A percentile compares a stretch with the other conserved stretches of the same genome.
Conservation (phyloP, 73 alveolate genomes). For the Effrenium voratum region DNA sequence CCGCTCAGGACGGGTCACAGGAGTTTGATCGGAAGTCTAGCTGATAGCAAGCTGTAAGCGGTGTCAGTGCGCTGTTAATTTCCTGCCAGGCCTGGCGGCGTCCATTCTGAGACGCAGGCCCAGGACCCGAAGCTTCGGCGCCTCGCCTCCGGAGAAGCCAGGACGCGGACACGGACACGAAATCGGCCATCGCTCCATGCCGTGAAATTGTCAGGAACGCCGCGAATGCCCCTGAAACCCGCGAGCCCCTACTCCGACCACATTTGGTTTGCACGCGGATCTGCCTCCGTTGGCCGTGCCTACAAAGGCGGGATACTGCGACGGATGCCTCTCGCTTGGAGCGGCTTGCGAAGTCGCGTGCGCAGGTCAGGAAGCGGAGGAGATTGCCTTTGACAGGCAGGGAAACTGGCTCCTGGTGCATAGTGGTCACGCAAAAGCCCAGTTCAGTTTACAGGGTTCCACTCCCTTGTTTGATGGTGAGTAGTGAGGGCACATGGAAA, state of each 20-base stretch:
- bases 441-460: not conserved
- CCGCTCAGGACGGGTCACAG: no score
- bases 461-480: no score
- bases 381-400: conserved; percentile 56
- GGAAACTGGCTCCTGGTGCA: not conserved
- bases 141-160: no score
- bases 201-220: no score
- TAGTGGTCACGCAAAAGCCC: not conserved
- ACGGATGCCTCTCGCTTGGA: not conserved
- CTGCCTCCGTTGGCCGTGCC: conserved; percentile 55
- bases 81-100: conserved; percentile 27
- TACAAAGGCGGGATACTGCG: not conserved
- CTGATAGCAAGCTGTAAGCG: no score
- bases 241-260: conserved; percentile 40
- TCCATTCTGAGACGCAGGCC: conserved; percentile 48
- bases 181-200: no score
- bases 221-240: no score
- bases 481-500: no score
- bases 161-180: no score
- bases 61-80: not conserved
- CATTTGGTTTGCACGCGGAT: conserved; percentile 66
- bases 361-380: conserved; percentile 47
- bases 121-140: no score
- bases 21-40: no score
- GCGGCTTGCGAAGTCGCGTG: not conserved